Evolutionary conservation across 768 basidiomycete genomes (phyloP), one percentile per base, ranked within the genome.

Genomic region (Lactarius indigo): DNA sequence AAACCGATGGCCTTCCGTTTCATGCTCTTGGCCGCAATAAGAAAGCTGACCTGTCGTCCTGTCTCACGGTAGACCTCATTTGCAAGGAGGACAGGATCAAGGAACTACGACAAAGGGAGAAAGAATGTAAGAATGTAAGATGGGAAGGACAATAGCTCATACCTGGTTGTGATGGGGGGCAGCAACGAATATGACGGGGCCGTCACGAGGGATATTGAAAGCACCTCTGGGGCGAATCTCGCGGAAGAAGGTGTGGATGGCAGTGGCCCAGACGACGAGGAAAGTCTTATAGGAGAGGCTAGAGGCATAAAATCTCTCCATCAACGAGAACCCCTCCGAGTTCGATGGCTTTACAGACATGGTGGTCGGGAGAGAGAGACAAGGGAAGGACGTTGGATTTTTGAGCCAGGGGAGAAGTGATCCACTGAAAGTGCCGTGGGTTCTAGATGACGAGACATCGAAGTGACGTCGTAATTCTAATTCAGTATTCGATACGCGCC

Each of bases 141-240:
- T 41, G 65, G 37, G 54, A 63, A 67, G 31, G 63, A 64, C 55
- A 50, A 35, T 73, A 42, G 70, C 63, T 68, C 78, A 59, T 73
- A 87, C 93, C 79, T 95, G 93, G 75, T 97, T 97, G 73, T 88
- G 87, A 76, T 97, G 96, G 41, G 95, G 95, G 8, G 92, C 96
- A 57, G 85, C 94, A 57, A 94, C 96, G 76, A 98, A 96, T 71
- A 98, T 92, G 64, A 96, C 85, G 5, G 96, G 91, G 0, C 94
- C 96, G 65, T 90, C 83, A 63, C 82, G 83, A 31, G 96, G 96
- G 66, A 98, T 92, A 75, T 97, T 91, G 83, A 89, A 97, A 33
- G 94, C 90, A 56, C 96, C 92, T 76, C 96, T 82, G 1, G 94
- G 92, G 64, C 96, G 84, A 70, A 98, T 89, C 78, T 98, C 96